Evolutionary conservation across 2,329 filamentous ascomycete species (phyloP), one percentile per base, ranked within the genome.

Genomic region (Neonectria hederae): DNA sequence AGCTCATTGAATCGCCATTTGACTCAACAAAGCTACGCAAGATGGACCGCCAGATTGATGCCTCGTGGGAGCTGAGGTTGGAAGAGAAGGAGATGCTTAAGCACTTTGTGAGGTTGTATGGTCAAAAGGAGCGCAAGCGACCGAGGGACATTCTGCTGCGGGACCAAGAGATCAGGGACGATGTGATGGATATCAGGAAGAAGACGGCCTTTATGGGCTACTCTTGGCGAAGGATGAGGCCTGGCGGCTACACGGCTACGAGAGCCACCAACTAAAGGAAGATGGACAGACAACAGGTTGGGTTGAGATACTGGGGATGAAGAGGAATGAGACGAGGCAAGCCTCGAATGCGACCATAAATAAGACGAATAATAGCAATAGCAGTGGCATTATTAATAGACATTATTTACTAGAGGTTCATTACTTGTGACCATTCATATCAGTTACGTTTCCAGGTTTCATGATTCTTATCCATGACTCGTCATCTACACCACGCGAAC

Each of bases 201-300:
- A 87, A 86, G 76, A 91, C 87, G 26, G 94, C 93, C 0, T 98
- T 98, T 78, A 79, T 97, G 65, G 95, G 95, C 1, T 99, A 99
- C 76, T 93, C 92, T 2, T 98, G 96, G 83, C 87, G 89, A 13
- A 83, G 89, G 63, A 78, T 78, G 75, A 74, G 76, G 40, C 77
- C 77, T 1, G 72, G 72, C 10, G 75, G 76, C 3, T 80, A 77
- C 54, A 63, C 68, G n/a, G 62, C 70, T 8, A 46, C 61, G 42
- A 62, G 57, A 58, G 21, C 45, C n/a, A 21, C 21, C 5, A 65
- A 65, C 40, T n/a, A 52, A 43, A 30, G 32, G 22, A 8, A 56
- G 48, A 53, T 10, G 22, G 49, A 38, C 26, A 28, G 28, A 49
- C 11, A 14, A 38, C 8, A 35, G n/a, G 49, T n/a, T 24, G 24